Evolutionary conservation across 106 monocot species (phyloP).

Genomic region (Triglochin maritima): DNA sequence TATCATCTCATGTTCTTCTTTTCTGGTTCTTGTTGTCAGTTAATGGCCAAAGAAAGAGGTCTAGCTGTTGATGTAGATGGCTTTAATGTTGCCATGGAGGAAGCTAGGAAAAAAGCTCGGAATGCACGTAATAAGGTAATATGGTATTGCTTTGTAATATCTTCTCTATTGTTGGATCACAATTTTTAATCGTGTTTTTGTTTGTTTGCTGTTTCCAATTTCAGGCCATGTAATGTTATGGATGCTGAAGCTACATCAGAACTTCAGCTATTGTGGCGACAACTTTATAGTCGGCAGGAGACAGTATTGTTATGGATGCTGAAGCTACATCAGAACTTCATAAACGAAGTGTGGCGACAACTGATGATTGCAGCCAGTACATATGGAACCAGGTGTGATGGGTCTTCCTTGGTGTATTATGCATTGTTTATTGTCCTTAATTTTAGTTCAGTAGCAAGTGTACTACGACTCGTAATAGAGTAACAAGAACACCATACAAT

Average conservation of each 20-base stretch:
- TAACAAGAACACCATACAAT: too few species aligned
- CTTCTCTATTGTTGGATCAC: background rate
- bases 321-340: conserved; percentile 73
- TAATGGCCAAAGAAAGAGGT: conserved; percentile 94
- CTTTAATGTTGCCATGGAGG: conserved; percentile 81
- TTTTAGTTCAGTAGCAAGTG: background rate
- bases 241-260: conserved; percentile 82
- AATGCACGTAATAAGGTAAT: conserved; percentile 78
- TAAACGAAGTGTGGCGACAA: conserved; percentile 40
- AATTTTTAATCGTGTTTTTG: background rate
- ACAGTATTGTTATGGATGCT: conserved; percentile 71
- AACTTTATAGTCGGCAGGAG: conserved; percentile 49
- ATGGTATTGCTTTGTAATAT: background rate
- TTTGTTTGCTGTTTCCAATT: too few species aligned
- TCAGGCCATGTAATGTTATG: conserved; percentile 23
- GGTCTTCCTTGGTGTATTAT: too few species aligned
- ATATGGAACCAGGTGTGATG: conserved; percentile 38
- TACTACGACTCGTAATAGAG: too few species aligned
- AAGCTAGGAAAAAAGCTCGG: conserved; percentile 88
- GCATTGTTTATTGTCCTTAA: too few species aligned
- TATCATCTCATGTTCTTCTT: too few species aligned
- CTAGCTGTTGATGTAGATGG: conserved; percentile 72
- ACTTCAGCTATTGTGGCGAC: conserved; percentile 50
- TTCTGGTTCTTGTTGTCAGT: conserved; percentile 18
- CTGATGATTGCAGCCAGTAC: conserved; percentile 79